Evolutionary conservation across 495 filamentous ascomycete genomes (phyloP).

Genomic region (Tuber indicum): DNA sequence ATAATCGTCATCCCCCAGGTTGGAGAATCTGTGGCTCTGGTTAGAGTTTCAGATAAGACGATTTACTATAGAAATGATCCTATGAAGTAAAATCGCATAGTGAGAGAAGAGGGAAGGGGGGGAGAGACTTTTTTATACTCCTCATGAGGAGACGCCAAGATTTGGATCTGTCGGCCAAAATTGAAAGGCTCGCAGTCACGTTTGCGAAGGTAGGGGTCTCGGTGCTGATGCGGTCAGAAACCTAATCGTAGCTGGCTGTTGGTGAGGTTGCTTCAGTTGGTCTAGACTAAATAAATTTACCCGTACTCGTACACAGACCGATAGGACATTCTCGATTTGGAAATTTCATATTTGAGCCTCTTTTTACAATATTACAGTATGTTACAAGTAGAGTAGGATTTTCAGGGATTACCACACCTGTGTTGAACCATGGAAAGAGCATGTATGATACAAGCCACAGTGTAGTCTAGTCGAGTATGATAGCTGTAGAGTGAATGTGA

Average conservation of each 20-base stretch:
- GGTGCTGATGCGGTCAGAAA: not conserved
- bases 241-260: not conserved
- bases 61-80: conserved; percentile 61
- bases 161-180: conserved; percentile 18
- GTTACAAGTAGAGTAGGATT: no score
- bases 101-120: conserved; percentile 35
- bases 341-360: not conserved
- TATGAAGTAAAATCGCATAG: conserved; percentile 55
- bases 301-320: not conserved
- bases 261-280: not conserved
- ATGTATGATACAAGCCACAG: not conserved
- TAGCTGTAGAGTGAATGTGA: not conserved
- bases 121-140: conserved; percentile 21
- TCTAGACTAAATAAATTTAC: not conserved
- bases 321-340: not conserved
- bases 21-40: conserved; percentile 57
- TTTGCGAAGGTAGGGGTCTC: not conserved
- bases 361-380: no score
- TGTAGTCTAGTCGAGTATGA: no score
- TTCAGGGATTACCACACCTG: not conserved
- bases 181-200: not conserved
- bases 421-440: not conserved
- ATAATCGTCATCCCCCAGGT: conserved; percentile 56
- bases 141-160: conserved; percentile 7
- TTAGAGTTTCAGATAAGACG: conserved; percentile 72